These are phyloP conservation scores for Pseudogymnoascus sp. DNA, from an alignment of 2,329 filamentous ascomycete genomes.

Conservation along the genomic window DNA sequence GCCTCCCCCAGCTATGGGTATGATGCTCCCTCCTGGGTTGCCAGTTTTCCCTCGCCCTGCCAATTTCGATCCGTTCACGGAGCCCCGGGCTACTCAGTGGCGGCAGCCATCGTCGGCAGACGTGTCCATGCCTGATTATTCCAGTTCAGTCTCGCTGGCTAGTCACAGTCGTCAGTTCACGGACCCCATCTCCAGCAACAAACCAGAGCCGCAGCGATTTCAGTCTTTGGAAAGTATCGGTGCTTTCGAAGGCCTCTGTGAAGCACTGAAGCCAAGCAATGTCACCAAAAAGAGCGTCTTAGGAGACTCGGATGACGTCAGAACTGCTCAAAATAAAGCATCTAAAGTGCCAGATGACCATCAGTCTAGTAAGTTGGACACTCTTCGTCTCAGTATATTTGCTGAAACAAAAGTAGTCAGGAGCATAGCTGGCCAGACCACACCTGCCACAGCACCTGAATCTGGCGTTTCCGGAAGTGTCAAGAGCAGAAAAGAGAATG, in stretches of 20 bases:
- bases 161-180: conserved; percentile 30
- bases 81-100: conserved; percentile 25
- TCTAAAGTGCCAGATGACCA: background rate
- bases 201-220: conserved; percentile 15
- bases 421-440: background rate
- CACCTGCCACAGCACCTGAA: background rate
- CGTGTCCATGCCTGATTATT: conserved; percentile 41
- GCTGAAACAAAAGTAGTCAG: background rate
- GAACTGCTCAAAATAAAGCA: background rate
- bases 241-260: conserved; percentile 25
- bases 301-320: background rate
- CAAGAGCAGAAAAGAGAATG: conserved; percentile 23
- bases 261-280: conserved; percentile 25
- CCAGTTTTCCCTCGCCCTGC: conserved; percentile 24
- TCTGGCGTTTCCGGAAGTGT: conserved; percentile 9
- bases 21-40: conserved; percentile 19
- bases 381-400: background rate
- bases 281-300: conserved; percentile 20
- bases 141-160: conserved; percentile 20
- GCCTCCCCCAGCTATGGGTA: conserved; percentile 26
- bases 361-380: background rate
- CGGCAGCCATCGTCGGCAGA: conserved; percentile 34
- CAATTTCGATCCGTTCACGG: conserved; percentile 35
- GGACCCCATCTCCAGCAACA: conserved; percentile 23
- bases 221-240: conserved; percentile 21